A percentile compares a stretch with the other conserved stretches of the same genome.
These are phyloP conservation scores for Warburgia ugandensis DNA, from an alignment of 164 flowering plant genomes.

Conservation along the genomic window DNA sequence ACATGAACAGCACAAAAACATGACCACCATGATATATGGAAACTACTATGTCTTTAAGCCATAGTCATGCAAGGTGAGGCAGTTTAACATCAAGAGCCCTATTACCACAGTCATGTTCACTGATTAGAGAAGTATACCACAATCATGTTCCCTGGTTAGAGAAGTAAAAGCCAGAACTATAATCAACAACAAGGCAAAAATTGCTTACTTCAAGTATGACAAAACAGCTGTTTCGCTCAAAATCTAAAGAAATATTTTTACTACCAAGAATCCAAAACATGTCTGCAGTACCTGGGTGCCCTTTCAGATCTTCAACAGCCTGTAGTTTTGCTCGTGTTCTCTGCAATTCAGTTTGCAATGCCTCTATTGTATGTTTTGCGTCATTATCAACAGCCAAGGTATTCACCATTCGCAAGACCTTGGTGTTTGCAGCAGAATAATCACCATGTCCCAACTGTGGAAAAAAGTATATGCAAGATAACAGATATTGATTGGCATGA, in stretches of 20 bases:
- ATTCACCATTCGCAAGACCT: slow-evolving; percentile 93
- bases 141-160: too few species aligned
- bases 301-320: slow-evolving; percentile 87
- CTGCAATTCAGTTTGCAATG: slow-evolving; percentile 69
- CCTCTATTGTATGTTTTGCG: slow-evolving; percentile 86
- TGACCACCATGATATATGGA: too few species aligned
- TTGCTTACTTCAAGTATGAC: neutral
- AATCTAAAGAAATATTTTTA: neutral
- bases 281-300: slow-evolving; percentile 57
- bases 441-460: slow-evolving; percentile 94
- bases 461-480: slow-evolving; percentile 17
- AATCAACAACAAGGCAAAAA: too few species aligned
- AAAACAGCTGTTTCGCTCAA: neutral
- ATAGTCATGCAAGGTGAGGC: too few species aligned
- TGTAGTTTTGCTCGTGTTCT: slow-evolving; percentile 79
- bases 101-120: too few species aligned
- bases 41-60: too few species aligned
- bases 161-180: too few species aligned
- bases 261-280: too few species aligned
- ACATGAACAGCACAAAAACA: too few species aligned
- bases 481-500: neutral
- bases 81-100: too few species aligned
- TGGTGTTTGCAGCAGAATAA: slow-evolving; percentile 83
- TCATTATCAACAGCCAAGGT: slow-evolving; percentile 85
- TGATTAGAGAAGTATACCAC: too few species aligned